Evolutionary conservation across 768 basidiomycete species (phyloP).

Genomic region (Boletus sp.): DNA sequence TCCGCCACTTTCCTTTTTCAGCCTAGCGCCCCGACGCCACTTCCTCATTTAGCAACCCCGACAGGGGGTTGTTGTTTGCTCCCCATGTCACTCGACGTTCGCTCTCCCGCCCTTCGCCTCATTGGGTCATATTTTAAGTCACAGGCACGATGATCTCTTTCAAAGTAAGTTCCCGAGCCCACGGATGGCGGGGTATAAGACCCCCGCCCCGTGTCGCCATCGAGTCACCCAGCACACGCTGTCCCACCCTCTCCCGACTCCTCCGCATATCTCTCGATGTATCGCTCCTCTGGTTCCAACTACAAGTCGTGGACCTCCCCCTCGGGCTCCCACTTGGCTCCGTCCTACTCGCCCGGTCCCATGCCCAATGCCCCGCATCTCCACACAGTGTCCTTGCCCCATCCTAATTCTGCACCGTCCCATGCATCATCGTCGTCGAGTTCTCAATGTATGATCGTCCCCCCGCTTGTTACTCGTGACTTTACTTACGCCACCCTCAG

Average conservation of each 20-base stretch:
- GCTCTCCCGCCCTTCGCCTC: slow-evolving; percentile 26
- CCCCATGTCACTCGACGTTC: slow-evolving; percentile 19
- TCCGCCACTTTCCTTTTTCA: slow-evolving; percentile 21
- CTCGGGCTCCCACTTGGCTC: slow-evolving; percentile 2
- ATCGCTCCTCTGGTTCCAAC: slow-evolving; percentile 15
- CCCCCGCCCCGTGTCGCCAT: slow-evolving; percentile 1
- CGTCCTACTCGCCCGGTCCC: slow-evolving; percentile 18
- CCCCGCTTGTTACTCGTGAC: neutral
- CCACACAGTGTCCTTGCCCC: slow-evolving; percentile 29
- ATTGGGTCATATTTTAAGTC: slow-evolving; percentile 14
- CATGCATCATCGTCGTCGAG: slow-evolving; percentile 16
- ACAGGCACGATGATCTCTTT: slow-evolving; percentile 2
- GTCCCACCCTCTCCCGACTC: neutral
- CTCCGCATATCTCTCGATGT: slow-evolving; percentile 18
- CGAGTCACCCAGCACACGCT: slow-evolving; percentile 21
- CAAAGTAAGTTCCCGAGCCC: slow-evolving; percentile 22
- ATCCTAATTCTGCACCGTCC: slow-evolving; percentile 26
- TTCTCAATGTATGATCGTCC: slow-evolving; percentile 16
- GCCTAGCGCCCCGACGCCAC: slow-evolving; percentile 19
- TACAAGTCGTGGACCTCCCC: slow-evolving; percentile 22
- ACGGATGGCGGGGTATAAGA: slow-evolving; percentile 28
- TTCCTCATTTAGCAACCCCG: slow-evolving; percentile 17
- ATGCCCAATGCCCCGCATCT: slow-evolving; percentile 26
- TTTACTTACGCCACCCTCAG: slow-evolving; percentile 8
- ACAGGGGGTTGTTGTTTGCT: slow-evolving; percentile 14